Evolutionary conservation across 257 asterid genomes (phyloP).

Genomic region (Fraxinus pennsylvanica): DNA sequence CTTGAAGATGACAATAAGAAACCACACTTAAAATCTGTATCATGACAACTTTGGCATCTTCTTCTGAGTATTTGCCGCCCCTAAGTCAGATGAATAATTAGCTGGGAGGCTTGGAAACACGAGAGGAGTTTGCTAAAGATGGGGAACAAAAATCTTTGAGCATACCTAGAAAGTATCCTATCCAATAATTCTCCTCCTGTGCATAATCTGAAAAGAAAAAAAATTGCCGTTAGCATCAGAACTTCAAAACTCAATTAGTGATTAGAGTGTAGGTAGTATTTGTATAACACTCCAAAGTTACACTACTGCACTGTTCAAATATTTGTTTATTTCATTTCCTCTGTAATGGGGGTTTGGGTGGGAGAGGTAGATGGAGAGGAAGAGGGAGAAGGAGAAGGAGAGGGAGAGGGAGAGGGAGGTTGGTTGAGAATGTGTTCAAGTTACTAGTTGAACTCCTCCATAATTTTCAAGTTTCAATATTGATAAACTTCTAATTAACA

Average conservation of each 20-base stretch:
- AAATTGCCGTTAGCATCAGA: not conserved
- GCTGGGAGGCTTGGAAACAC: not conserved
- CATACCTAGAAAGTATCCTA: constrained; percentile 57
- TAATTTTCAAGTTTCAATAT: not conserved
- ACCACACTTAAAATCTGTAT: constrained; percentile 55
- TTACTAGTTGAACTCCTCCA: not conserved
- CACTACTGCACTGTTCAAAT: not conserved
- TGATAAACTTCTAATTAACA: not conserved
- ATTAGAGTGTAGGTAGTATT: not conserved
- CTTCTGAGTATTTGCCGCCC: constrained; percentile 70
- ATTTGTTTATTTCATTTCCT: not conserved
- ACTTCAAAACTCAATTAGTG: not conserved
- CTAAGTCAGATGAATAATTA: constrained; percentile 29
- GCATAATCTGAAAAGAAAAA: constrained; percentile 47
- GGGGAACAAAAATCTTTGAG: not conserved
- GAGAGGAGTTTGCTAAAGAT: not conserved
- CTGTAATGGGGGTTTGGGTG: not conserved
- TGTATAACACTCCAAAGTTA: not conserved
- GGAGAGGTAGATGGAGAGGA: not conserved
- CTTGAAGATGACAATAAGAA: constrained; percentile 72
- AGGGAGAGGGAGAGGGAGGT: not conserved
- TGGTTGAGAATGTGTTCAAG: not conserved
- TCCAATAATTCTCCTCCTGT: constrained; percentile 70
- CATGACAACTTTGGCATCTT: constrained; percentile 63
- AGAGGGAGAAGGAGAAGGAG: too few relatives aligned